phyloP scores from a whole-genome alignment of 257 asterid genomes.

The Primulina tabacum region DNA sequence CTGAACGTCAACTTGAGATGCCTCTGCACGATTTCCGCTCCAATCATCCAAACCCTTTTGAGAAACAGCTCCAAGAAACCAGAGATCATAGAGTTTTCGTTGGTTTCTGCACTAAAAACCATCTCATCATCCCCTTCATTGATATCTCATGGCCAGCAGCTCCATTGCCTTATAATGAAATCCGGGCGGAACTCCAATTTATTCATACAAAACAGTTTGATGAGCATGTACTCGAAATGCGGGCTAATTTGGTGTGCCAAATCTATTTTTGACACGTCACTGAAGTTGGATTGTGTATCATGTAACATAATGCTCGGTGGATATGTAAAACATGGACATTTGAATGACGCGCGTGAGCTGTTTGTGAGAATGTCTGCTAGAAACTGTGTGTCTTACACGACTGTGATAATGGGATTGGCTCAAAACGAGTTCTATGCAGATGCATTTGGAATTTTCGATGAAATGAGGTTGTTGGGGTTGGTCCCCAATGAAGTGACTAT shows the following conservation, averaged over 20 bases:
- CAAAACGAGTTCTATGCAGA: constrained; percentile 46
- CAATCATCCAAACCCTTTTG: constrained; percentile 30
- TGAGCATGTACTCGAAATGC: constrained; percentile 70
- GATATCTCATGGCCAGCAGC: constrained; percentile 51
- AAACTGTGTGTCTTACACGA: constrained; percentile 66
- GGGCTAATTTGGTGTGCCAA: constrained; percentile 51
- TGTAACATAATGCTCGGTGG: constrained; percentile 73
- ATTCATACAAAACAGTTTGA: constrained; percentile 74
- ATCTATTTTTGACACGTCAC: constrained; percentile 43
- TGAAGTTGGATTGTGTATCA: constrained; percentile 52
- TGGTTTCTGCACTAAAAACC: constrained; percentile 64
- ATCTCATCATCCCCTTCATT: constrained; percentile 44
- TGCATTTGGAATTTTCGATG: constrained; percentile 49
- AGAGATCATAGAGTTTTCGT: constrained; percentile 40
- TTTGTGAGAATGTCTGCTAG: constrained; percentile 72
- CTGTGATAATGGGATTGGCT: constrained; percentile 76
- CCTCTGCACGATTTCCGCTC: constrained; percentile 31
- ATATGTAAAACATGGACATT: constrained; percentile 40
- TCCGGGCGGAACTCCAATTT: constrained; percentile 56
- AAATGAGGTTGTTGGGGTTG: constrained; percentile 63
- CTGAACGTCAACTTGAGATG: constrained; percentile 31
- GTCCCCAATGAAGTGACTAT: constrained; percentile 72
- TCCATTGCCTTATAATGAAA: constrained; percentile 59
- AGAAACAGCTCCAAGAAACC: constrained; percentile 24
- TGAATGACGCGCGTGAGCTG: constrained; percentile 58